These are phyloP conservation scores for Xylaria bambusicola DNA, from an alignment of 495 filamentous ascomycete species.

Conservation along the genomic window DNA sequence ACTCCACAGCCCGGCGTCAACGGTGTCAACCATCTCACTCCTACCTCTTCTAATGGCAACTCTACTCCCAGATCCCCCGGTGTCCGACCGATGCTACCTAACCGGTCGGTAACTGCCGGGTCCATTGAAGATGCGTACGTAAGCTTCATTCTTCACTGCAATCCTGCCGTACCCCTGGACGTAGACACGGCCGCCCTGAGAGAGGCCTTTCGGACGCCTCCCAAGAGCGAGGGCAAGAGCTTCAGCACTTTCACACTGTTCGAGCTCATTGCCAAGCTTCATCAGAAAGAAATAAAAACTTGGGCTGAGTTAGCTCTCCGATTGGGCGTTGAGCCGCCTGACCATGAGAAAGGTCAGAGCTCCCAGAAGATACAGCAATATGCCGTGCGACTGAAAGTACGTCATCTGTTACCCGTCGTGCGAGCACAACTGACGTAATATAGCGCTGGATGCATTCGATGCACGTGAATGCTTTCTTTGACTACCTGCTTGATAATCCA, in stretches of 20 bases:
- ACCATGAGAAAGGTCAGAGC: conserved; percentile 82
- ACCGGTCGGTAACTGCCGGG: conserved; percentile 66
- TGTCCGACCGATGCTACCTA: conserved; percentile 57
- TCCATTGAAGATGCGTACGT: conserved; percentile 88
- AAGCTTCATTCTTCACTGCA: conserved; percentile 88
- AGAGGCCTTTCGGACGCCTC: conserved; percentile 79
- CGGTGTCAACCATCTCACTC: conserved; percentile 33
- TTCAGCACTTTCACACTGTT: conserved; percentile 85
- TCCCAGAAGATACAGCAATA: conserved; percentile 98
- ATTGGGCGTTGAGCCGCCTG: conserved; percentile 87
- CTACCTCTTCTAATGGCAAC: conserved; percentile 30
- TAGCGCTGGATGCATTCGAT: conserved; percentile 98
- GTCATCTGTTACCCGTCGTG: conserved; percentile 20
- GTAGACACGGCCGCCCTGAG: conserved; percentile 72
- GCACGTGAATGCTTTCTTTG: conserved; percentile 97
- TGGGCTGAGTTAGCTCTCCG: conserved; percentile 91
- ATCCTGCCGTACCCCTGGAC: conserved; percentile 71
- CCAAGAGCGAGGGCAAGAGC: conserved; percentile 88
- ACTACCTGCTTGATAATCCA: conserved; percentile 77
- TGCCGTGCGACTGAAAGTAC: conserved; percentile 87
- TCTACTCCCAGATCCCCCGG: conserved; percentile 30
- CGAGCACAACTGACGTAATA: conserved; percentile 19
- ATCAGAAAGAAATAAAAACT: conserved; percentile 89
- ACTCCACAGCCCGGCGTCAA: conserved; percentile 32
- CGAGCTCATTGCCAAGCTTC: conserved; percentile 78